Evolutionary conservation across 257 asterid genomes (phyloP).

Genomic region (Solanum chiquidenum): DNA sequence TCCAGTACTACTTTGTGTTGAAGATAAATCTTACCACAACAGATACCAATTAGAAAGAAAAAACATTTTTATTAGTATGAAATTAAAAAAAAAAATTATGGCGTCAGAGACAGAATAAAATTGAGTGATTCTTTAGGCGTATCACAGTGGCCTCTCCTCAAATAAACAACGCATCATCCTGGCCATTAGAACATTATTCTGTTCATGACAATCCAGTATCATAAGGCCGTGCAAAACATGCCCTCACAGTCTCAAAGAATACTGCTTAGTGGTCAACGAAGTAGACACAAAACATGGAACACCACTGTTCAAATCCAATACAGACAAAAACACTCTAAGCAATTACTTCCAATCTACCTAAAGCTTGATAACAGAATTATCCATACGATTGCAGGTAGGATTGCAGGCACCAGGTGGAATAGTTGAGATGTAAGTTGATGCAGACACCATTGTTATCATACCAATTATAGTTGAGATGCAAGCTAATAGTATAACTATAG

Average conservation of each 20-base stretch:
- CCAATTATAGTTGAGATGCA: not conserved
- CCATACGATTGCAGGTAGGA: not conserved
- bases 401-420: not conserved
- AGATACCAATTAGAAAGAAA: not conserved
- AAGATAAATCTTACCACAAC: not conserved
- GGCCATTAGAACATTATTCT: not conserved
- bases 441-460: not conserved
- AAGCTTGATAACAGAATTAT: not conserved
- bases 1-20: not conserved
- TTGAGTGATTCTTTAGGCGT: not conserved
- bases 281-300: not conserved
- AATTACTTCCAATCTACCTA: not conserved
- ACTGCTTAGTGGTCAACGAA: not conserved
- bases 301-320: not conserved
- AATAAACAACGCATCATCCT: not conserved
- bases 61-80: not conserved
- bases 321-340: not conserved
- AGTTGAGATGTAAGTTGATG: not conserved
- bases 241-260: not conserved
- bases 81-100: not conserved
- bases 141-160: not conserved
- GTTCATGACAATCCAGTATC: not conserved
- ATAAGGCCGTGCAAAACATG: not conserved
- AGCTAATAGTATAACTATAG: not conserved
- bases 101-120: not conserved